phyloP scores from a whole-genome alignment of 768 basidiomycete genomes.

The Boletus rufocinnamomeus region DNA sequence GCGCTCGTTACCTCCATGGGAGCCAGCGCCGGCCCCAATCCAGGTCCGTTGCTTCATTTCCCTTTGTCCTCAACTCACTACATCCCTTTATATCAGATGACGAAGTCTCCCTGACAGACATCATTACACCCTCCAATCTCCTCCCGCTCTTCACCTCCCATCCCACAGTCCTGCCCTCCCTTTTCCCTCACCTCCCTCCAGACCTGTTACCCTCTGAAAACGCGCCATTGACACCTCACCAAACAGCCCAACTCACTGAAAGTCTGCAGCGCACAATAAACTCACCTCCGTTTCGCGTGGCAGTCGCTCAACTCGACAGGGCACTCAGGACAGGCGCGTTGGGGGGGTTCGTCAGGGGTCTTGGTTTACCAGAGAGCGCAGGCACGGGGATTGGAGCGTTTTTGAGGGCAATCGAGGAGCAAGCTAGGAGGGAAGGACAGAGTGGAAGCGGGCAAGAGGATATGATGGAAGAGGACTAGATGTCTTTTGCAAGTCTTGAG shows the following conservation, averaged over 20 bases:
- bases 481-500: neutral
- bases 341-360: conserved; percentile 68
- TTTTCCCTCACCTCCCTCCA: conserved; percentile 82
- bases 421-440: conserved; percentile 55
- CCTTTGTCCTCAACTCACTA: conserved; percentile 1
- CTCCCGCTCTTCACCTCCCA: conserved; percentile 68
- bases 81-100: conserved; percentile 22
- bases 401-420: conserved; percentile 75
- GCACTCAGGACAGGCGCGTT: conserved; percentile 82
- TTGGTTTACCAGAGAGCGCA: conserved; percentile 86
- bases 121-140: conserved; percentile 74
- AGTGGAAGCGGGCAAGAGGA: conserved; percentile 39
- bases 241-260: conserved; percentile 40
- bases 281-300: conserved; percentile 80
- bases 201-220: conserved; percentile 72
- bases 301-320: conserved; percentile 79
- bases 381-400: conserved; percentile 78
- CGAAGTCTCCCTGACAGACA: conserved; percentile 70
- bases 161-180: conserved; percentile 64
- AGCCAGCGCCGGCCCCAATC: conserved; percentile 28
- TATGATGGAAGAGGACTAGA: conserved; percentile 79
- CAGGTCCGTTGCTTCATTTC: conserved; percentile 13
- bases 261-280: conserved; percentile 73
- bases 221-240: conserved; percentile 27
- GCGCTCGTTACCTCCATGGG: conserved; percentile 52